A percentile compares a stretch with the other conserved stretches of the same genome.
phyloP scores from a whole-genome alignment of 83 land plant genomes.

The Picea abies region DNA sequence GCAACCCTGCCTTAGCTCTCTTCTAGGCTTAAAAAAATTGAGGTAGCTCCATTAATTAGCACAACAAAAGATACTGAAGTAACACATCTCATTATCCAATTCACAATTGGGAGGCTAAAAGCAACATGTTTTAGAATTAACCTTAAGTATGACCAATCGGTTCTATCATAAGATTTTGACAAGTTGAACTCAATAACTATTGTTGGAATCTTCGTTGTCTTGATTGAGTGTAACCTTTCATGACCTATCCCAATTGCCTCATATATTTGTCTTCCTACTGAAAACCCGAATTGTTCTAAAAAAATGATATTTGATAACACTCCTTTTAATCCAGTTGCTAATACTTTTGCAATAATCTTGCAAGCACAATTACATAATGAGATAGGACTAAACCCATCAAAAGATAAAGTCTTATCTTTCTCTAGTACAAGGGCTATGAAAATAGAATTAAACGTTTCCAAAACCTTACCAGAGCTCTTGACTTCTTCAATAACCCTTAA shows the following conservation, averaged over 20 bases:
- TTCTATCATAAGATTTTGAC: neutral
- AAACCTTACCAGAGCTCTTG: neutral
- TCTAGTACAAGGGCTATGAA: neutral
- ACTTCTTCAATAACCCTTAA: neutral
- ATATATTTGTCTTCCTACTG: neutral
- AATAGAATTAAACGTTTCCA: neutral
- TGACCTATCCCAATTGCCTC: neutral
- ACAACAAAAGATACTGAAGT: neutral
- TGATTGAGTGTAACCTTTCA: neutral
- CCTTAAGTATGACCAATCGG: neutral
- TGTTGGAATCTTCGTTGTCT: neutral
- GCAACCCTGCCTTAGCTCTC: neutral
- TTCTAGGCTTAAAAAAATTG: neutral
- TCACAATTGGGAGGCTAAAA: neutral
- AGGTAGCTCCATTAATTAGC: neutral
- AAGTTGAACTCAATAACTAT: neutral
- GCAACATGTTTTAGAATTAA: neutral
- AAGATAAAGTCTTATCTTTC: neutral
- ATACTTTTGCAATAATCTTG: neutral
- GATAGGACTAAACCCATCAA: neutral
- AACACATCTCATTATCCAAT: neutral
- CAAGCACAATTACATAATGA: neutral
- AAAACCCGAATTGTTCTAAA: neutral
- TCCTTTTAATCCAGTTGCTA: neutral
- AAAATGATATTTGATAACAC: neutral